These are phyloP conservation scores for Nakataea oryzae DNA, from an alignment of 2,329 filamentous ascomycete genomes.

Conservation along the genomic window DNA sequence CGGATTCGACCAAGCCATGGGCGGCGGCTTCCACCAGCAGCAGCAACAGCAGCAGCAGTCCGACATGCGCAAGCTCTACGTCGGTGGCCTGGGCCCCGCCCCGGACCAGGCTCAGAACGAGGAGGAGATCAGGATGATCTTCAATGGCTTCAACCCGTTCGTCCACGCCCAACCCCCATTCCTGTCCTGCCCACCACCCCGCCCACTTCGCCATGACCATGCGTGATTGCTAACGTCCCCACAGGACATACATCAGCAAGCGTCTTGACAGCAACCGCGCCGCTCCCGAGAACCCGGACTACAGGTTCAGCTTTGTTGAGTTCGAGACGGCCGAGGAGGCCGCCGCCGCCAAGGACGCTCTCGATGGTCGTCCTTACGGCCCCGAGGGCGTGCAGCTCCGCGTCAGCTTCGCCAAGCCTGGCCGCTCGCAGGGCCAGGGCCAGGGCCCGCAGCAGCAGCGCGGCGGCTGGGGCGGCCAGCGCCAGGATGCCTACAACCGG, in stretches of 20 bases:
- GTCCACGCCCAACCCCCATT: slow-evolving; percentile 14
- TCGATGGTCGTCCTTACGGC: slow-evolving; percentile 20
- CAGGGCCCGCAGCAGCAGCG: not conserved
- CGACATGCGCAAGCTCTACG: slow-evolving; percentile 27
- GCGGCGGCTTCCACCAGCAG: not conserved
- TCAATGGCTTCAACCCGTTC: slow-evolving; percentile 32
- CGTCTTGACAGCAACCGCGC: slow-evolving; percentile 41
- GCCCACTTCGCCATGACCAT: not conserved
- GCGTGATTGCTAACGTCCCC: not conserved
- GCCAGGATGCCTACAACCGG: not conserved
- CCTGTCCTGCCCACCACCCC: not conserved
- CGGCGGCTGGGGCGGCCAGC: not conserved
- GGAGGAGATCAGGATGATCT: slow-evolving; percentile 32
- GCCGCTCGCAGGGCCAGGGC: not conserved
- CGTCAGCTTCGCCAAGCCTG: slow-evolving; percentile 1
- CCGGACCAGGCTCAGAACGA: slow-evolving; percentile 35
- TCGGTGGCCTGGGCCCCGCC: slow-evolving; percentile 40
- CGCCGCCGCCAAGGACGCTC: slow-evolving; percentile 31
- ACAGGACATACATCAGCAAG: slow-evolving; percentile 26
- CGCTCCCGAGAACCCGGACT: slow-evolving; percentile 27
- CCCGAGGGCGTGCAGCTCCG: not conserved
- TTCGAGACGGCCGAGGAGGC: slow-evolving; percentile 44
- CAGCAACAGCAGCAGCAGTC: not conserved
- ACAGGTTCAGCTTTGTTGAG: slow-evolving; percentile 59
- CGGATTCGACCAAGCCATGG: slow-evolving; percentile 17